These are phyloP conservation scores for Pistacia atlantica DNA, from an alignment of 345 rosid genomes.

Conservation along the genomic window DNA sequence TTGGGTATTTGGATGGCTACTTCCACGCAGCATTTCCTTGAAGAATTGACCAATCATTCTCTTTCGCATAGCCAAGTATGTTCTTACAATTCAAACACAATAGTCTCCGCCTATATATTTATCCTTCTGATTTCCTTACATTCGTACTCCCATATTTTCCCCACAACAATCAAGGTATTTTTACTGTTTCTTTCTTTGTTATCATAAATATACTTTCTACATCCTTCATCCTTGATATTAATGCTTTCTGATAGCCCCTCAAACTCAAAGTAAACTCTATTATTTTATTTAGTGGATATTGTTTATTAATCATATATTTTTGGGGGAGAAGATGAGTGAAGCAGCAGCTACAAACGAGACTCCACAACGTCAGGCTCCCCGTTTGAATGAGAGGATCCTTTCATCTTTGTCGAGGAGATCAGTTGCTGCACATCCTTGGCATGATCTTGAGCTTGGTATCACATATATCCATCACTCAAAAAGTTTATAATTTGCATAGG, in stretches of 20 bases:
- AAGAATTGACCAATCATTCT: conserved; percentile 32
- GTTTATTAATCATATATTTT: neutral
- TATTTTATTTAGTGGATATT: neutral
- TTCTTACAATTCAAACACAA: neutral
- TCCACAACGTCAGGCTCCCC: conserved; percentile 42
- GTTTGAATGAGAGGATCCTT: conserved; percentile 87
- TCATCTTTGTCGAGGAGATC: conserved; percentile 89
- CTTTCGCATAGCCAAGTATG: neutral
- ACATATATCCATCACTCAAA: conserved; percentile 1
- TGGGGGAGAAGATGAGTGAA: conserved; percentile 45
- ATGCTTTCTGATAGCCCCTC: too few species aligned
- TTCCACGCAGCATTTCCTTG: conserved; percentile 14
- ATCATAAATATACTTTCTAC: neutral
- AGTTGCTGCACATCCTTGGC: conserved; percentile 99
- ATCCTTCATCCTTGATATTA: neutral
- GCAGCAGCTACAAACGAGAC: conserved; percentile 25
- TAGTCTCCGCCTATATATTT: conserved; percentile 16
- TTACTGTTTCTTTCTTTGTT: neutral
- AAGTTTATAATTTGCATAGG: neutral
- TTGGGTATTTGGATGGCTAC: neutral
- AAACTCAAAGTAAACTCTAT: too few species aligned
- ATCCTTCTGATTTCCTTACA: neutral
- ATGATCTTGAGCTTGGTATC: conserved; percentile 95
- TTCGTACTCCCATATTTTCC: neutral
- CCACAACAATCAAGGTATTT: conserved; percentile 28